These are phyloP conservation scores for Diaporthe batatas DNA, from an alignment of 2,329 filamentous ascomycete genomes.

Conservation along the genomic window DNA sequence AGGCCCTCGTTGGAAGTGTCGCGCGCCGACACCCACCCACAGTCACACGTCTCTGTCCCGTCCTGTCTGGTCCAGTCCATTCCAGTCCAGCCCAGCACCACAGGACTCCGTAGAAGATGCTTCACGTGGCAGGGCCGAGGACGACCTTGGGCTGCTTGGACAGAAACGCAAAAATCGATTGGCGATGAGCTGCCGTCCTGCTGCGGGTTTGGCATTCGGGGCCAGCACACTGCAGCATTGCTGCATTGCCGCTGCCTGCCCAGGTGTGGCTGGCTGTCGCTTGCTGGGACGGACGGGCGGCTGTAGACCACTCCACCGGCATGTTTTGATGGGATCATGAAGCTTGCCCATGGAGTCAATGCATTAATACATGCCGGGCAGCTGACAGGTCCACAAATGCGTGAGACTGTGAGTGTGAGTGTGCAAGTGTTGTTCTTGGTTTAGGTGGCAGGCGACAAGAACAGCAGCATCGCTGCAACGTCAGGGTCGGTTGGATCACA, in stretches of 20 bases:
- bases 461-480: conserved; percentile 10
- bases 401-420: too few relatives aligned
- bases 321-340: neutral
- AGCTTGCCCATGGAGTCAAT: neutral
- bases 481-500: conserved; percentile 14
- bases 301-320: neutral
- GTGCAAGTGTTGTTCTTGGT: too few relatives aligned
- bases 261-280: too few relatives aligned
- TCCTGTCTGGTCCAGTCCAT: too few relatives aligned
- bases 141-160: neutral
- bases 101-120: neutral
- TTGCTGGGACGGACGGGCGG: neutral
- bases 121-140: conserved; percentile 22
- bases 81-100: too few relatives aligned
- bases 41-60: neutral
- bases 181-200: neutral
- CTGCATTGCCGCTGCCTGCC: neutral
- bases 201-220: neutral
- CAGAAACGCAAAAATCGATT: neutral
- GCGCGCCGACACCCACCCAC: neutral
- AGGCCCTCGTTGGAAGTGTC: neutral
- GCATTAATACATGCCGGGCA: neutral
- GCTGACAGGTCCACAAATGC: too few relatives aligned
- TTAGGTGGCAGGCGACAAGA: conserved; percentile 3
- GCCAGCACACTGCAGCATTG: conserved; percentile 10